Evolutionary conservation across 805 yeast genomes (phyloP).

Genomic region (Dipodascus albidus): DNA sequence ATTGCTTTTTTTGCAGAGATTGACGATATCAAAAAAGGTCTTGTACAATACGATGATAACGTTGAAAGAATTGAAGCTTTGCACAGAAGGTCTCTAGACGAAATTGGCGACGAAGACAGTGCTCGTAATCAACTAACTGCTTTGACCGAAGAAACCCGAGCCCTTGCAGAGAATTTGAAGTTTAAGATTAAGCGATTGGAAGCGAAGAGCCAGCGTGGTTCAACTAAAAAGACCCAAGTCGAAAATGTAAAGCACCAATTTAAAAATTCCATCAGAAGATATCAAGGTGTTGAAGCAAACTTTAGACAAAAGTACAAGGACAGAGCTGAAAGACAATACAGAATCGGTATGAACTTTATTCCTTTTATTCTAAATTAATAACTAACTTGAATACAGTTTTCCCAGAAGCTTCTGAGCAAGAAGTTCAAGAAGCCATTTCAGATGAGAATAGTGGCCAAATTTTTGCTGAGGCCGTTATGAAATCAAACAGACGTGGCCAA

Average conservation of each 20-base stretch:
- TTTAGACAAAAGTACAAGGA: slow-evolving; percentile 74
- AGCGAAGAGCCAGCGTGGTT: slow-evolving; percentile 39
- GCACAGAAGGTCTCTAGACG: slow-evolving; percentile 61
- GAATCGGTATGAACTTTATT: slow-evolving; percentile 36
- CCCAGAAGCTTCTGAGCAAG: slow-evolving; percentile 48
- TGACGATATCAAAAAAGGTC: slow-evolving; percentile 53
- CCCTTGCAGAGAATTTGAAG: slow-evolving; percentile 67
- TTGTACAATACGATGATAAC: slow-evolving; percentile 58
- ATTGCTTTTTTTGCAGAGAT: slow-evolving; percentile 59
- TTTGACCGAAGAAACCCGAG: slow-evolving; percentile 64
- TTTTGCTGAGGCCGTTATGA: slow-evolving; percentile 69
- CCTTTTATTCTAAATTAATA: background rate
- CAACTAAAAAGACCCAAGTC: slow-evolving; percentile 80
- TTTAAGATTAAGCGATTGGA: slow-evolving; percentile 67
- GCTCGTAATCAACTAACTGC: slow-evolving; percentile 68
- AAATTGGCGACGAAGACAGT: slow-evolving; percentile 58
- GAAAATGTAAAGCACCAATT: slow-evolving; percentile 79
- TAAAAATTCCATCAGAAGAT: slow-evolving; percentile 75
- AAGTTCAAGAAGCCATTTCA: slow-evolving; percentile 75
- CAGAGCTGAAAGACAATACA: slow-evolving; percentile 88
- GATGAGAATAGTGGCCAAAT: slow-evolving; percentile 79
- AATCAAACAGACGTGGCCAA: slow-evolving; percentile 39
- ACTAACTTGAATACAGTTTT: slow-evolving; percentile 13
- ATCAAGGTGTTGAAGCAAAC: slow-evolving; percentile 75
- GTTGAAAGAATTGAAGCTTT: slow-evolving; percentile 58